Conservation (phyloP, 75 land plant genomes). For the Cryptomeria japonica region DNA sequence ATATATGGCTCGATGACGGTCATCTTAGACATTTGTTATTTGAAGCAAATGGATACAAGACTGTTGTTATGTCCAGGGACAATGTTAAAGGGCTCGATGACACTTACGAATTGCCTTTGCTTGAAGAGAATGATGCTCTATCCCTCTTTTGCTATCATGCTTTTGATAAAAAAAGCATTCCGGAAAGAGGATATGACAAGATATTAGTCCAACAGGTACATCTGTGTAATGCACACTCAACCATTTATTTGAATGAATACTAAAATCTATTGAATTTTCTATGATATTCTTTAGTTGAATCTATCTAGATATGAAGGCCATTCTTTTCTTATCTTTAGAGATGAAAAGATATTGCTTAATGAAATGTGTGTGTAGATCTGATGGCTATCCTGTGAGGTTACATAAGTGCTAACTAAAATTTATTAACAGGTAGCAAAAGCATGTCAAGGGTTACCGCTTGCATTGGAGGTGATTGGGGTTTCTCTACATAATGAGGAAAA, state of each 20-base stretch:
- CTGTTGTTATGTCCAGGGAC: no score
- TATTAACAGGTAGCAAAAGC: not conserved
- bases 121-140: not conserved
- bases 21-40: not conserved
- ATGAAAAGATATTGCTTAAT: not conserved
- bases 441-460: not conserved
- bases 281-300: no score
- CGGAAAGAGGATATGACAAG: not conserved
- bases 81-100: no score
- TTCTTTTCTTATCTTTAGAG: not conserved
- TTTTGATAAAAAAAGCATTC: not conserved
- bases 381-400: not conserved
- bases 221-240: no score
- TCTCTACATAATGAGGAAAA: not conserved
- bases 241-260: no score
- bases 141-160: slow-evolving; percentile 14
- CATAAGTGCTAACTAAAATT: not conserved
- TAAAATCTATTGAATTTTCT: no score
- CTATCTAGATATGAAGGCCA: no score
- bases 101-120: slow-evolving; percentile 33
- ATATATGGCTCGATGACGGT: not conserved
- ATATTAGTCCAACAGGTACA: no score
- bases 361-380: no score
- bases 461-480: not conserved
- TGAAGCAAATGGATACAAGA: not conserved